Percentiles rank a stretch among this genome's conserved stretches.
Conservation (phyloP, 768 basidiomycete genomes). For the Boletales sp. region DNA sequence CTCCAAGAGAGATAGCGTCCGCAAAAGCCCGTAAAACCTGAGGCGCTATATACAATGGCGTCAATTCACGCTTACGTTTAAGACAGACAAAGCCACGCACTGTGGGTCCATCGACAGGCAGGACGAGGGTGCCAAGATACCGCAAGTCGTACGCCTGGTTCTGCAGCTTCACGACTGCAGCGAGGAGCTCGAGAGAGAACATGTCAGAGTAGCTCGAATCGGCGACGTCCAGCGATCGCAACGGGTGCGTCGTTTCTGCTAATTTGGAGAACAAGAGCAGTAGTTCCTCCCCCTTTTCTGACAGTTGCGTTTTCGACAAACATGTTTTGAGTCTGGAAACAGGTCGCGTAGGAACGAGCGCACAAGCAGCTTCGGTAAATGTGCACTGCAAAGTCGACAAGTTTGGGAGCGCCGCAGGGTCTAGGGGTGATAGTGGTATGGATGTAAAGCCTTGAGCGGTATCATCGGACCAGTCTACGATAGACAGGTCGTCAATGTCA, state of each 20-base stretch:
- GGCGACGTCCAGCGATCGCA: slow-evolving; percentile 57
- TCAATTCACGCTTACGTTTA: neutral
- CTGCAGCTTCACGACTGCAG: slow-evolving; percentile 35
- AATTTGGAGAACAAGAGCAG: slow-evolving; percentile 44
- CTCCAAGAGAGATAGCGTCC: slow-evolving; percentile 46
- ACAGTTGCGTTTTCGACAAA: slow-evolving; percentile 49
- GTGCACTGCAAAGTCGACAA: slow-evolving; percentile 62
- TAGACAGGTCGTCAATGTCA: slow-evolving; percentile 28
- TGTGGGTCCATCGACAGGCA: slow-evolving; percentile 47
- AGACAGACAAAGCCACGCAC: slow-evolving; percentile 22
- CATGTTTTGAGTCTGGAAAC: slow-evolving; percentile 65
- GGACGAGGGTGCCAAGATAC: slow-evolving; percentile 62
- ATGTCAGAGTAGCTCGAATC: slow-evolving; percentile 55
- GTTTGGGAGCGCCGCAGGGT: slow-evolving; percentile 40
- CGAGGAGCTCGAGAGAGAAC: slow-evolving; percentile 54
- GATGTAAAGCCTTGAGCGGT: slow-evolving; percentile 9
- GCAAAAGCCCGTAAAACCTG: slow-evolving; percentile 56
- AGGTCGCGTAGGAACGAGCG: slow-evolving; percentile 55
- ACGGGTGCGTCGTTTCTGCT: slow-evolving; percentile 38
- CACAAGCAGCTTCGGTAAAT: slow-evolving; percentile 59
- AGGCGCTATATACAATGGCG: slow-evolving; percentile 44
- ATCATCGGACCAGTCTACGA: slow-evolving; percentile 27
- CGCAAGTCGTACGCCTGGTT: slow-evolving; percentile 39
- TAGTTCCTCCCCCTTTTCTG: slow-evolving; percentile 54
- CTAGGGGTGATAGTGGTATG: slow-evolving; percentile 14